Conservation (phyloP, 192 early-diverging fungal genomes). For the Entomortierella beljakovae region DNA sequence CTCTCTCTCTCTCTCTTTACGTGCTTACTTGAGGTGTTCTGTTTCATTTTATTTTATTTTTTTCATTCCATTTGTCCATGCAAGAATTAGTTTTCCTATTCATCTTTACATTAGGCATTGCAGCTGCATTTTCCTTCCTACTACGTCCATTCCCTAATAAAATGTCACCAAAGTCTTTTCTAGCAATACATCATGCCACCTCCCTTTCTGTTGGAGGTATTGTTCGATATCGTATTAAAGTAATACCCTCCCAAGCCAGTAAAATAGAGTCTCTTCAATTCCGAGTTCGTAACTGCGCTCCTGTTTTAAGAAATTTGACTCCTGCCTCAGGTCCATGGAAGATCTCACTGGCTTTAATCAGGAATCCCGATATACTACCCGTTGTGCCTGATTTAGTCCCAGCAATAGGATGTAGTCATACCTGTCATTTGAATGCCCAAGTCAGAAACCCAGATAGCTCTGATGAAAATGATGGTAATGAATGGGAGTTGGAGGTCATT, state of each 20-base stretch:
- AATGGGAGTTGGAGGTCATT: slow-evolving; percentile 50
- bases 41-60: not conserved
- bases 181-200: slow-evolving; percentile 24
- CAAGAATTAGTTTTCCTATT: not conserved
- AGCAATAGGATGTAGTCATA: slow-evolving; percentile 36
- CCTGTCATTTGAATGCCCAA: slow-evolving; percentile 21
- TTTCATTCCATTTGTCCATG: not conserved
- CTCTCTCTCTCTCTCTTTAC: too few relatives aligned
- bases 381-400: slow-evolving; percentile 30
- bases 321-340: slow-evolving; percentile 51
- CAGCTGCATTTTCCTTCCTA: not conserved
- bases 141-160: slow-evolving; percentile 17
- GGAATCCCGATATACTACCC: slow-evolving; percentile 34
- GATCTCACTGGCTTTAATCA: slow-evolving; percentile 20
- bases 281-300: slow-evolving; percentile 29
- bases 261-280: slow-evolving; percentile 28
- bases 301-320: slow-evolving; percentile 33
- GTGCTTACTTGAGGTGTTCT: too few relatives aligned
- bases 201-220: slow-evolving; percentile 45
- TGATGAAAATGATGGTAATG: slow-evolving; percentile 16
- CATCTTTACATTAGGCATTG: not conserved
- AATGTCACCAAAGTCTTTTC: slow-evolving; percentile 26
- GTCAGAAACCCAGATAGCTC: slow-evolving; percentile 1
- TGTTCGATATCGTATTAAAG: slow-evolving; percentile 40
- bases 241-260: not conserved